Evolutionary conservation across 129 eudicot genomes (phyloP), one percentile per base, ranked within the genome.

Genomic region (Silybum marianum): DNA sequence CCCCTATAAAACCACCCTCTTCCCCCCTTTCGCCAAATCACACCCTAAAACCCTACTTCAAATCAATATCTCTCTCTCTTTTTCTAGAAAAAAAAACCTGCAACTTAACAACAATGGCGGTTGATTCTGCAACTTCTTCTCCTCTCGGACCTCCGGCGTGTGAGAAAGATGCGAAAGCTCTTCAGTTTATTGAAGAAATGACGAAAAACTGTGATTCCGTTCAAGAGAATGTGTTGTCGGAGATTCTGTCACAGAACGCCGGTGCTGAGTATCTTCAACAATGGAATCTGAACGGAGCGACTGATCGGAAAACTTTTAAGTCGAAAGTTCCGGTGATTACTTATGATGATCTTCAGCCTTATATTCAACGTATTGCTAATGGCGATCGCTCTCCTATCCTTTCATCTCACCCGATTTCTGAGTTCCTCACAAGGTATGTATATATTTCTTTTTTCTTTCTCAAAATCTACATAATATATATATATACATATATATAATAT

Each of bases 371-470:
- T 62, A 87, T 91, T 22, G 95, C 91, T 40, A 77, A 91, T 51
- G 98, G 97, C 6, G 95, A 91, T 40, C 91, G 88, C 25, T 94
- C 97, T 60, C 93, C 93, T 6, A 90, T 91, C 60, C 84, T 93
- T 24, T 86, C 91, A 0, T 83, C 95, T 24, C 93, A 84, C 72
- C 97, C 97, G 72, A 90, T 90, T 78, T 88, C 97, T 3, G 98
- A 94, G 78, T 91, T 94, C 39, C 98, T 94, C 80, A 94, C 98
- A 6, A 94, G 98, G 98, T 93, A 83, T 2, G 6, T 39, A 48
- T 32, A 3, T 32, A 0, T 32, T 32, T 32, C 3, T 32, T 32
- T 6, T 32, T 32, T 32, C 36, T 32, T 13, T 30, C 24, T 7
- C 18, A 21, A 21, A 26, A 25, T n/a, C 21, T 30, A 32, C 13